phyloP scores from a whole-genome alignment of 805 yeast genomes.

The Millerozyma acaciae region DNA sequence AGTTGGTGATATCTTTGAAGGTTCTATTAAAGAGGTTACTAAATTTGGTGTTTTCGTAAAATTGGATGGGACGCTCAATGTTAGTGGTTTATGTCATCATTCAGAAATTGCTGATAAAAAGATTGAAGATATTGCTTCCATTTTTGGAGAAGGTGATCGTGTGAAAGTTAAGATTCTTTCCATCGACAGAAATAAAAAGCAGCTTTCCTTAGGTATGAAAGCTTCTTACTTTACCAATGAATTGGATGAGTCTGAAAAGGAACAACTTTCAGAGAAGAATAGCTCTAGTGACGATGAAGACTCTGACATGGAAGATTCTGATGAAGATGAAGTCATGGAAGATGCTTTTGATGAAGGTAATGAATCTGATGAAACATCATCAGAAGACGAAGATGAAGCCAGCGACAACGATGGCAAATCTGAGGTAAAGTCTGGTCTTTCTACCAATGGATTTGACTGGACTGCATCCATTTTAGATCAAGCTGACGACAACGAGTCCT shows the following conservation, averaged over 20 bases:
- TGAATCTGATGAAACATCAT: conserved; percentile 23
- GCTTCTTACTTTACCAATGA: conserved; percentile 72
- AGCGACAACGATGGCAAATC: conserved; percentile 17
- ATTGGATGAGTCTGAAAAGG: conserved; percentile 27
- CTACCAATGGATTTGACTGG: conserved; percentile 93
- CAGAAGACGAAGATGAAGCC: conserved; percentile 22
- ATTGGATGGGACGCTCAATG: conserved; percentile 66
- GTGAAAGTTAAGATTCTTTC: conserved; percentile 80
- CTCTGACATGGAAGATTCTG: conserved; percentile 22
- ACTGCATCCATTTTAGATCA: conserved; percentile 85
- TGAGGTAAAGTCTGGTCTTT: conserved; percentile 49
- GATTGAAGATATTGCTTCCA: conserved; percentile 52
- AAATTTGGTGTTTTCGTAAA: conserved; percentile 91
- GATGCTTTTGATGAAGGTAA: conserved; percentile 29
- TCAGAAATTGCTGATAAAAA: conserved; percentile 75
- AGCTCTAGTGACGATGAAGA: conserved; percentile 19
- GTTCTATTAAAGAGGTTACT: conserved; percentile 69
- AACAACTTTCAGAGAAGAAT: conserved; percentile 5
- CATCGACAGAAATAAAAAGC: conserved; percentile 61
- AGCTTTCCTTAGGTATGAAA: conserved; percentile 86
- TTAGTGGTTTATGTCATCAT: conserved; percentile 85
- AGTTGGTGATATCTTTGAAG: conserved; percentile 71
- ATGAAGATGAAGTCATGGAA: conserved; percentile 33
- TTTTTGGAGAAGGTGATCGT: conserved; percentile 86
- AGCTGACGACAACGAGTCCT: conserved; percentile 54